Evolutionary conservation across 805 yeast genomes (phyloP), one percentile per base, ranked within the genome.

Genomic region (Kazachstania africana): DNA sequence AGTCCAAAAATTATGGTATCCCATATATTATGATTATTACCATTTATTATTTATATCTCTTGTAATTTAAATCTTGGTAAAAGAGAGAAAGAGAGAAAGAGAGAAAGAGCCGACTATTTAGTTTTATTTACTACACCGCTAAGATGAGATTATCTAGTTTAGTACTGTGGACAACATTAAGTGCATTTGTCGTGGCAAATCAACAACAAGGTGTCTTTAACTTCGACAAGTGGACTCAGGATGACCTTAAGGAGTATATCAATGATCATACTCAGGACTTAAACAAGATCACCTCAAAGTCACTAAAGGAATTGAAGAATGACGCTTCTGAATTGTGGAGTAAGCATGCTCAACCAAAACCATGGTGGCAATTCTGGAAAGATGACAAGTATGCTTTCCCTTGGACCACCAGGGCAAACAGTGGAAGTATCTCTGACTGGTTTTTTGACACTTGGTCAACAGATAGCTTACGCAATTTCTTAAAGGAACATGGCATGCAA

Each of bases 361-460:
- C 54, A 3, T 50, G 54, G 54, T 50, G 56, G 53, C 44, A 49
- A 36, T 35, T 48, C 18, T 50, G 56, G 56, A 4, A 9, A 4
- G 21, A 22, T 12, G n/a, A n/a, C n/a, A n/a, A n/a, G n/a, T n/a
- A n/a, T n/a, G 22, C 17, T 69, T 8, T 8, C 22, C 10, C 22
- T 19, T 19, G 22, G 22, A 19, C 10, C 10, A 8, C 22, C n/a
- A n/a, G n/a, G 22, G 16, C 25, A 15, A 14, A 22, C 17, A 12
- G 20, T 12, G 6, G 15, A 25, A 36, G 38, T 4, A 42, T 50
- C 6, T 41, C 51, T 16, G 60, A 59, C 16, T 70, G 75, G 75
- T 36, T 68, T n/a, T 69, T 70, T 36, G 57, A 57, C 15, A 59
- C 71, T 12, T 76, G 83, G 83, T 55, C 65, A 15, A 47, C 52